Evolutionary conservation across 768 basidiomycete genomes (phyloP), one percentile per base, ranked within the genome.

Genomic region (Galerina sulciceps): DNA sequence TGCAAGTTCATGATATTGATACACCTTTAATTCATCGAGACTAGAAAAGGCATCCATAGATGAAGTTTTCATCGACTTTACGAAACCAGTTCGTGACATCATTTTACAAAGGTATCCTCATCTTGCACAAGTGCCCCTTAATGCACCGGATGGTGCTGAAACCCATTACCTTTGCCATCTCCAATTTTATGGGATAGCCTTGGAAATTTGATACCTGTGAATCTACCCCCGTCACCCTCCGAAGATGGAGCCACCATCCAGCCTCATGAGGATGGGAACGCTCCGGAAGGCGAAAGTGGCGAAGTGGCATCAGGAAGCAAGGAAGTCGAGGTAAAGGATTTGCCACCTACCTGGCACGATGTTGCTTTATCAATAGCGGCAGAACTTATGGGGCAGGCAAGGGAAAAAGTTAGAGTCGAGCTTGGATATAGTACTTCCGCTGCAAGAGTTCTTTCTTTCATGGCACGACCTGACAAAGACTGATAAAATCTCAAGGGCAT

Each of bases 41-140:
- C 45, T 56, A 95, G 96, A 99, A 75, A 97, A 96, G 71, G 97
- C 97, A 20, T 96, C 94, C 0, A 97, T 99, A 36, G 97, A 99
- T 67, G 97, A 99, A 69, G 94, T 93, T 0, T 99, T 96, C 72
- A 86, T 99, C 56, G 96, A 99, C 71, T 84, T 99, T 55, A 92
- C 94, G 3, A 81, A 81, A 9, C 88, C 90, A 35, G 87, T 94
- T n/a, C 87, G 92, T 37, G 84, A 88, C 56, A 76, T 83, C 44
- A 73, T 99, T 1, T 76, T 99, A 2, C 80, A 84, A 48, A 79
- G 86, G 41, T 93, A 89, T 67, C 92, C 96, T 0, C 80, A 93
- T 69, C 85, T 99, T 22, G 81, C 85, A 0, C 69, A 83, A 17
- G 82, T 89, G 2, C 94, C 95, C 1, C 68, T 79, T 0, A 84